Evolutionary conservation across 768 basidiomycete genomes (phyloP), one percentile per base, ranked within the genome.

Genomic region (Crucibulum laeve): DNA sequence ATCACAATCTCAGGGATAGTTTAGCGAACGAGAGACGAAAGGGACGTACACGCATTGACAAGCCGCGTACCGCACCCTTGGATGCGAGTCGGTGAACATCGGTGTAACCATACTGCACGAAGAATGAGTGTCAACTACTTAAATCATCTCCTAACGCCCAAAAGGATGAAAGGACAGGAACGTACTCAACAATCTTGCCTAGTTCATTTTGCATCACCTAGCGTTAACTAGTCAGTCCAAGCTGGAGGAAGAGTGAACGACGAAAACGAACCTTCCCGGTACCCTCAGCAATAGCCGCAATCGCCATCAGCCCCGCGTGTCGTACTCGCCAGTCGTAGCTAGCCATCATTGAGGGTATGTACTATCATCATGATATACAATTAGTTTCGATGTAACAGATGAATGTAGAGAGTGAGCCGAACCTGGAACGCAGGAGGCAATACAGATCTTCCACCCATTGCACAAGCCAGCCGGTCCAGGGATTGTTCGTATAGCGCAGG

Each of bases 301-400:
- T 85, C 0, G 89, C 88, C 79, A 91, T 88, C 19, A 94, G 65
- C 8, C 87, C 91, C 0, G 89, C 90, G 53, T 94, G 90, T 22
- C 91, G 71, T 21, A 81, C 74, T 41, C 87, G 73, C 92, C 92
- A 95, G 61, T 92, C 87, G 47, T 82, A 84, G 43, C 77, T 82
- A 0, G 75, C 77, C 44, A 93, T 70, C 83, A 94, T 89, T 0
- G 81, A 82, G 0, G 88, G 88, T 11, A 91, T 89, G 46, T 82
- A 80, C 59, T 82, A 33, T 5, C 44, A 37, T n/a, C 10, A 13
- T 36, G 28, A 24, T 7, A 11, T 15, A 28, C n/a, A 45, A 35
- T 8, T 8, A 37, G 19, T n/a, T n/a, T n/a, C n/a, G n/a, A n/a
- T 8, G 35, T 8, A 18, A 37, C 10, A n/a, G 10, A 37, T n/a